Evolutionary conservation across 768 basidiomycete species (phyloP).

Genomic region (Suillus luteus): DNA sequence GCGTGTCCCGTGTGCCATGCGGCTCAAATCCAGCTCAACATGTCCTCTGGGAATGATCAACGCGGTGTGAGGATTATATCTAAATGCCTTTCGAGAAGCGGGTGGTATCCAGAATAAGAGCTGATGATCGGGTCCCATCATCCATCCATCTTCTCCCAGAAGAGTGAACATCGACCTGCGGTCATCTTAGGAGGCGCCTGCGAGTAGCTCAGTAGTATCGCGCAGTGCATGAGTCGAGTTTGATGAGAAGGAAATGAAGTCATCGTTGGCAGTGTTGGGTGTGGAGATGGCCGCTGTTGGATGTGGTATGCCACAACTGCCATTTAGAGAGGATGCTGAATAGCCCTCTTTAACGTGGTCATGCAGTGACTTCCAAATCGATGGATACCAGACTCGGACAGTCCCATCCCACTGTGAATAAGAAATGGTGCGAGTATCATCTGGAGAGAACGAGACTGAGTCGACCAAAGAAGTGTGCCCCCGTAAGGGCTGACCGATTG

Average conservation of each 20-base stretch:
- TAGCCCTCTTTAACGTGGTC: neutral
- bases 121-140: neutral
- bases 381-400: neutral
- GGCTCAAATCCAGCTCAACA: neutral
- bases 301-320: neutral
- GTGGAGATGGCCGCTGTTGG: neutral
- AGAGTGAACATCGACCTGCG: neutral
- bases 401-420: neutral
- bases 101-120: neutral
- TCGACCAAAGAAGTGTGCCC: too few species aligned
- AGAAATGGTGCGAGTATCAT: neutral
- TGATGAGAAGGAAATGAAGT: slow-evolving; percentile 3
- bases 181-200: neutral
- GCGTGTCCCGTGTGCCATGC: neutral
- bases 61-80: neutral
- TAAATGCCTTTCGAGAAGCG: neutral
- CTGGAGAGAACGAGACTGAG: too few species aligned
- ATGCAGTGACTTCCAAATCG: neutral
- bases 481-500: too few species aligned
- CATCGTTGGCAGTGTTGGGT: neutral
- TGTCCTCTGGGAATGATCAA: neutral
- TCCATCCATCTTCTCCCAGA: neutral
- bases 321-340: neutral
- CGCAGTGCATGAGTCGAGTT: neutral
- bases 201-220: neutral